Conservation (phyloP, 129 eudicot species). For the Dittrichia graveolens region DNA sequence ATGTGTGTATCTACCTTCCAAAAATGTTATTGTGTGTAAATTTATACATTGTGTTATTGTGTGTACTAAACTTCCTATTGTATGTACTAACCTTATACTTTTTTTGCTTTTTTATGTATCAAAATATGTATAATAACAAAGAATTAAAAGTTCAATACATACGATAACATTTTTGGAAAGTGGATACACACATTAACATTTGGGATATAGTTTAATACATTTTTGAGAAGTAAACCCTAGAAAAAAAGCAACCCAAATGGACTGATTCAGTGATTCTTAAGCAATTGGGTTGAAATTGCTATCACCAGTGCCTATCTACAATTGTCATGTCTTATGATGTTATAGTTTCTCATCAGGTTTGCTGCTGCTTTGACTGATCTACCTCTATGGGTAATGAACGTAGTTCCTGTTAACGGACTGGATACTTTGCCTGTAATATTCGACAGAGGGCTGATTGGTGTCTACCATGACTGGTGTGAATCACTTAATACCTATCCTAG, state of each 20-base stretch:
- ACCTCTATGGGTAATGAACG: constrained; percentile 97
- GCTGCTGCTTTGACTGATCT: constrained; percentile 76
- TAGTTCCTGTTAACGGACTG: constrained; percentile 72
- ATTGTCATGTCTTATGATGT: constrained; percentile 1
- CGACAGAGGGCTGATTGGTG: constrained; percentile 93
- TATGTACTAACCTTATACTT: too few species aligned
- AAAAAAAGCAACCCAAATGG: not conserved
- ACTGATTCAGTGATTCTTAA: not conserved
- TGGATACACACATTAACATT: too few species aligned
- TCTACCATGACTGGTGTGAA: constrained; percentile 97
- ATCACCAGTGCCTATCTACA: not conserved
- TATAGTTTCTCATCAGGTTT: constrained; percentile 48
- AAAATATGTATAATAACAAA: too few species aligned
- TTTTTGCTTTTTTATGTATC: not conserved
- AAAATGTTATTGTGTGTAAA: too few species aligned
- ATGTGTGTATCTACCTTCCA: too few species aligned
- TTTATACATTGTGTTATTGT: too few species aligned
- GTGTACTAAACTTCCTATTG: too few species aligned
- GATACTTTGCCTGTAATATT: constrained; percentile 75
- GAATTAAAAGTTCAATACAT: too few species aligned
- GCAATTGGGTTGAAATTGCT: not conserved
- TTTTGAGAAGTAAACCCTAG: too few species aligned
- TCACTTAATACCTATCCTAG: constrained; percentile 93
- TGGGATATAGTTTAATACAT: too few species aligned
- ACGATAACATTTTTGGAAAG: too few species aligned